Evolutionary conservation across 176 grass and related monocot species (phyloP), one percentile per base, ranked within the genome.

Genomic region (Canna indica): DNA sequence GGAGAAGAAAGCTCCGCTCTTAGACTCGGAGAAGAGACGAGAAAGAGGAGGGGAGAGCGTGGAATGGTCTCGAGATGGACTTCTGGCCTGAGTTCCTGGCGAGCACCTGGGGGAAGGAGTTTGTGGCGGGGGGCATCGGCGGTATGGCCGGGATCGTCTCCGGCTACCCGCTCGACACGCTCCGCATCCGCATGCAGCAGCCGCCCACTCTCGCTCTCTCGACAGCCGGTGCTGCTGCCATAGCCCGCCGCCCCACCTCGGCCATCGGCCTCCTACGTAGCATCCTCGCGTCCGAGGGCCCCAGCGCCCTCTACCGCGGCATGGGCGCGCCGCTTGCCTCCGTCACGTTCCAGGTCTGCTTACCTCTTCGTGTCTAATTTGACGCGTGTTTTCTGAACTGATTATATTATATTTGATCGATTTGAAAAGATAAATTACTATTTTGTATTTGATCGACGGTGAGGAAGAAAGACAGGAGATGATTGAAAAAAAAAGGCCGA

Each of bases 51-150:
- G 13, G 5, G 62, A 8, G 62, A 34, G 35, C 39, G 33, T 33
- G 11, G 61, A 36, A 64, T 33, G 61, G 33, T 44, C 53, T 26
- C 30, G 14, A 71, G 75, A 97, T 97, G 93, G 93, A 97, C 73
- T 96, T 96, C 81, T 96, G 93, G 93, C 88, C 93, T 26, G 93
- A 97, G 83, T 97, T 92, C 81, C 22, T 97, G 75, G 94, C 94
- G 10, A 83, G 20, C 79, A 92, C 83, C 84, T 82, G 86, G 75
- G 94, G 94, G 0, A 67, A 75, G 24, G 94, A 97, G 82, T 97
- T 97, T 80, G 46, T 85, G 48, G 94, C 94, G 3, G 94, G 89
- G 0, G 94, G 94, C 13, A 65, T 90, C 18, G 94, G 94, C 39
- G 94, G 94, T 72, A 90, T 90, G 94, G 94, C 89, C 3, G 89